Evolutionary conservation across 1,284 basidiomycete genomes (phyloP), one percentile per base, ranked within the genome.

Genomic region (Ceratobasidium sp.): DNA sequence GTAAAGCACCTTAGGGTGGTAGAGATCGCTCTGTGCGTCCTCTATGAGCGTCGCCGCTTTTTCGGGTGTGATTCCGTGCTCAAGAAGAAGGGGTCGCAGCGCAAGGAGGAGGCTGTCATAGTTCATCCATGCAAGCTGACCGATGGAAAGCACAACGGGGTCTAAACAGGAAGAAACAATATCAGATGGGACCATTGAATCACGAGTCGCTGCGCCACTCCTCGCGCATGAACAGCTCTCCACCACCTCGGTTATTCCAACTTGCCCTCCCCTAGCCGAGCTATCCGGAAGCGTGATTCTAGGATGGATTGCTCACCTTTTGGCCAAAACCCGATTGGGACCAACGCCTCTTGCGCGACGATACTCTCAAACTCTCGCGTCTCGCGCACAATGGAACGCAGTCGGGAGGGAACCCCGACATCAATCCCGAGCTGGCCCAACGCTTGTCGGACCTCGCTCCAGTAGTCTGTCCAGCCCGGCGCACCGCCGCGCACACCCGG

Each of bases 71-170:
- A 89, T 80, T 2, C 86, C 87, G 64, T 84, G 81, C 53, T 83
- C 84, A 65, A 89, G 81, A 79, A 90, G 86, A 58, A 89, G 82
- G 2, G 89, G 88, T 74, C 85, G 86, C 75, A 90, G 80, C 3
- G 88, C 87, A 51, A 88, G 87, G 51, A 90, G 81, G 75, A 90
- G 83, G n/a, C 86, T 83, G 77, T 90, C 89, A 77, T 87, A 88
- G 75, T 88, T 86, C 88, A 90, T 87, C 89, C 89, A 90, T 51
- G 89, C 88, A 27, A 90, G 81, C 77, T 90, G 88, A 7, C 88
- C 89, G 59, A 89, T 85, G 41, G 88, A 89, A 29, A 90, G 83
- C 75, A 86, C 84, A 46, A 81, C 74, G 76, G 81, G 77, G 56
- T 76, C 79, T 83, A 61, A 48, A 83, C 19, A 53, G 80, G 0